A percentile compares a stretch with the other conserved stretches of the same genome.
Conservation (phyloP, 2,329 filamentous ascomycete species). For the Penicillium aurantiogriseum region DNA sequence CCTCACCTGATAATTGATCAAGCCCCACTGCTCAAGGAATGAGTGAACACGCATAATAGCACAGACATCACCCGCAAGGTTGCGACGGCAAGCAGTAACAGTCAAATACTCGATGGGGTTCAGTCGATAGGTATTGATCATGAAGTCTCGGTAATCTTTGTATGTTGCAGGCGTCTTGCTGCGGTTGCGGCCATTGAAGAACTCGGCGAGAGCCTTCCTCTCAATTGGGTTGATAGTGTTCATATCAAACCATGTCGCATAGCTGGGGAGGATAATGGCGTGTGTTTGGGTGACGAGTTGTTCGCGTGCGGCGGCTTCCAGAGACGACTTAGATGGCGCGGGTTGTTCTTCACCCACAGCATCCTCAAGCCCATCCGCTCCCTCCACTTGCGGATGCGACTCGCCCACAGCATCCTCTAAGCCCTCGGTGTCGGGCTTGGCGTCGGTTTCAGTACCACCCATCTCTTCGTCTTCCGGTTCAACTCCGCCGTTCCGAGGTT, state of each 20-base stretch:
- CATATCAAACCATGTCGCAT: slow-evolving; percentile 99
- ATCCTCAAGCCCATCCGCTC: slow-evolving; percentile 29
- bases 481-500: slow-evolving; percentile 58
- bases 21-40: slow-evolving; percentile 96
- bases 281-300: slow-evolving; percentile 93
- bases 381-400: slow-evolving; percentile 47
- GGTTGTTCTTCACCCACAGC: slow-evolving; percentile 52
- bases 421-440: slow-evolving; percentile 47
- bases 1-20: slow-evolving; percentile 96
- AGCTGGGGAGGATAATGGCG: slow-evolving; percentile 93
- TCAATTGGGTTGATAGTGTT: slow-evolving; percentile 85
- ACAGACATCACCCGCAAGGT: slow-evolving; percentile 94
- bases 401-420: slow-evolving; percentile 49
- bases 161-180: slow-evolving; percentile 97
- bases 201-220: slow-evolving; percentile 91
- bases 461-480: slow-evolving; percentile 74
- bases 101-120: slow-evolving; percentile 96
- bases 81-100: slow-evolving; percentile 91
- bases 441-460: slow-evolving; percentile 59
- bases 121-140: slow-evolving; percentile 98
- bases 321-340: slow-evolving; percentile 71
- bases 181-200: slow-evolving; percentile 96
- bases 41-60: slow-evolving; percentile 98
- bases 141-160: slow-evolving; percentile 98
- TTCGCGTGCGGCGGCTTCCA: slow-evolving; percentile 83